Percentiles rank a stretch among this genome's conserved stretches.
phyloP scores from a whole-genome alignment of 352 stramenopile genomes.

The Phytopythium ostracodes region DNA sequence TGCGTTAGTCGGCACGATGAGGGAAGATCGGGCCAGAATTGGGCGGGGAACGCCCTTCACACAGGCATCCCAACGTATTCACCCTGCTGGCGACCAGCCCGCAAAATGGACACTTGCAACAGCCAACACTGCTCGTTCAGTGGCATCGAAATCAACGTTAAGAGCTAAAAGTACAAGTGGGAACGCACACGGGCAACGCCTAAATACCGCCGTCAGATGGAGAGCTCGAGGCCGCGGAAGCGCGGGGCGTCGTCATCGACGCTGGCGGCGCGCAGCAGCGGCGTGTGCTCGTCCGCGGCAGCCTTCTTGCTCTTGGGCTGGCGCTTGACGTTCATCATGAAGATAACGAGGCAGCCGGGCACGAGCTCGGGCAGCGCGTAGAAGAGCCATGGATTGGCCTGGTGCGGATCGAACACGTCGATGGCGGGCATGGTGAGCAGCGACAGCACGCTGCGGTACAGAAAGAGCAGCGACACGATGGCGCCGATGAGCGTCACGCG shows the following conservation, averaged over 20 bases:
- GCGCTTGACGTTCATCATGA: slow-evolving; percentile 77
- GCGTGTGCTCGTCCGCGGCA: slow-evolving; percentile 37
- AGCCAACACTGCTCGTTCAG: neutral
- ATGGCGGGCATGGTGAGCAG: slow-evolving; percentile 65
- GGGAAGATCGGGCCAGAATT: neutral
- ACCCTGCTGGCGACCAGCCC: no score
- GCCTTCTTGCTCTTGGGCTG: slow-evolving; percentile 15
- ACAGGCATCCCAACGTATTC: no score
- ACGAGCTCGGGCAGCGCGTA: slow-evolving; percentile 75
- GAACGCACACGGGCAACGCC: no score
- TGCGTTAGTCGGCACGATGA: no score
- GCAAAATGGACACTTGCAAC: neutral
- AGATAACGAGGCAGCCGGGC: slow-evolving; percentile 64
- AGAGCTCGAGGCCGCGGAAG: slow-evolving; percentile 8
- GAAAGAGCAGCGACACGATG: slow-evolving; percentile 50
- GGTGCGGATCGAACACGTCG: slow-evolving; percentile 66
- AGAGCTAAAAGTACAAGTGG: neutral
- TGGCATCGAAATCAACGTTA: neutral
- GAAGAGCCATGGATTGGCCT: slow-evolving; percentile 71
- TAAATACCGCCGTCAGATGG: slow-evolving; percentile 1
- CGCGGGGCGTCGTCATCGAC: slow-evolving; percentile 5
- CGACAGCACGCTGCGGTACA: slow-evolving; percentile 52
- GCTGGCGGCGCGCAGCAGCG: slow-evolving; percentile 26
- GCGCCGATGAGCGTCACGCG: slow-evolving; percentile 57
- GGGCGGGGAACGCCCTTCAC: no score